phyloP scores from a whole-genome alignment of 1,284 basidiomycete species.

The Cryptococcus maquisensis region DNA sequence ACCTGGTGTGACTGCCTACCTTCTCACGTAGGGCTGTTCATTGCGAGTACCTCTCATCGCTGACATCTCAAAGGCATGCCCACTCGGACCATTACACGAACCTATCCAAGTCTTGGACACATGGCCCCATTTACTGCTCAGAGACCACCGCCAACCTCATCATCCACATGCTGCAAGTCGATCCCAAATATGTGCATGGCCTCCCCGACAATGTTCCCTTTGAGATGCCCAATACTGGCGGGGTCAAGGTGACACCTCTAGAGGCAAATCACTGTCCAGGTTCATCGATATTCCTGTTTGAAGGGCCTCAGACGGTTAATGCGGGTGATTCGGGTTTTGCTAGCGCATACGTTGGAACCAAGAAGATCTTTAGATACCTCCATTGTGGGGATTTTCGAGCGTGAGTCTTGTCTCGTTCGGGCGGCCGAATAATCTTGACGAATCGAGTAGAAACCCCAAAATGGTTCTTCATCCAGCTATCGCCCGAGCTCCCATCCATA shows the following conservation, averaged over 20 bases:
- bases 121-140: conserved; percentile 93
- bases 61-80: conserved; percentile 62
- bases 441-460: conserved; percentile 57
- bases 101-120: conserved; percentile 77
- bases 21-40: conserved; percentile 64
- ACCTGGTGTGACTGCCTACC: conserved; percentile 80
- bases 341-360: conserved; percentile 65
- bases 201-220: conserved; percentile 74
- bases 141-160: conserved; percentile 86
- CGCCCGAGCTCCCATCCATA: conserved; percentile 72
- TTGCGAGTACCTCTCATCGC: neutral
- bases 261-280: conserved; percentile 98
- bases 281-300: conserved; percentile 88
- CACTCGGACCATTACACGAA: conserved; percentile 95
- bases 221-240: conserved; percentile 73
- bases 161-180: conserved; percentile 80
- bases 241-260: conserved; percentile 86
- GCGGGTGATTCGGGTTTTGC: conserved; percentile 75
- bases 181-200: conserved; percentile 70
- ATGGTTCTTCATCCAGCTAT: conserved; percentile 78
- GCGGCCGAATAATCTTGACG: neutral
- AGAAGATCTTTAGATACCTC: conserved; percentile 74
- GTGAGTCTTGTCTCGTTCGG: conserved; percentile 35
- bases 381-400: conserved; percentile 95
- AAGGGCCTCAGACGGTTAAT: conserved; percentile 80